Percentiles rank a stretch among this genome's conserved stretches.
These are phyloP conservation scores for Agrocybe chaxingu DNA, from an alignment of 768 basidiomycete genomes.

Conservation along the genomic window DNA sequence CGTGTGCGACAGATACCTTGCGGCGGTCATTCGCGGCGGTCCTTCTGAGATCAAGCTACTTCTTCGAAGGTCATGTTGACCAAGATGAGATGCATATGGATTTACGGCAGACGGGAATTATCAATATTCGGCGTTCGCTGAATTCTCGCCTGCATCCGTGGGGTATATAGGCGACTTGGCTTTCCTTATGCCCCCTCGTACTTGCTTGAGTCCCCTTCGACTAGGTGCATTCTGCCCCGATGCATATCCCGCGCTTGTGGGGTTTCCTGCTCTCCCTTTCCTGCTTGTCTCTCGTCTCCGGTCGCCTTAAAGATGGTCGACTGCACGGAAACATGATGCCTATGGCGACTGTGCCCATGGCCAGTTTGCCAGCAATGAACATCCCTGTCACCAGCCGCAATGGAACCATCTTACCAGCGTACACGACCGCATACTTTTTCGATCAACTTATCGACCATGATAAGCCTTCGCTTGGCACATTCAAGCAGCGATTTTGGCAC, in stretches of 20 bases:
- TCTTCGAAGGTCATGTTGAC: constrained; percentile 13
- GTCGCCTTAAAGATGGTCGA: constrained; percentile 32
- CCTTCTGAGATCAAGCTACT: constrained; percentile 2
- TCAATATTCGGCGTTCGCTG: constrained; percentile 10
- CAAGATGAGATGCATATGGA: constrained; percentile 11
- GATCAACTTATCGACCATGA: constrained; percentile 56
- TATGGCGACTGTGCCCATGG: constrained; percentile 33
- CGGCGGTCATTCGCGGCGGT: background rate
- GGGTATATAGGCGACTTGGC: constrained; percentile 3
- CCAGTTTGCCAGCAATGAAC: constrained; percentile 22
- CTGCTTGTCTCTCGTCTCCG: constrained; percentile 16
- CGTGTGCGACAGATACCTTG: background rate
- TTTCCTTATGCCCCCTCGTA: constrained; percentile 1
- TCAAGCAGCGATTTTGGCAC: constrained; percentile 73
- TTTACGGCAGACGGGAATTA: constrained; percentile 4
- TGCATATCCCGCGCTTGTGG: constrained; percentile 16
- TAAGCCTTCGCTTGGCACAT: constrained; percentile 64
- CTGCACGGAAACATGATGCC: constrained; percentile 39
- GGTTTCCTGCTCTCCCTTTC: constrained; percentile 19
- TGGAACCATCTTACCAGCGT: constrained; percentile 42
- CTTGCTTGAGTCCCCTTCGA: background rate
- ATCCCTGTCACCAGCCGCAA: constrained; percentile 39
- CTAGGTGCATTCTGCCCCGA: background rate
- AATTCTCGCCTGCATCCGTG: constrained; percentile 13
- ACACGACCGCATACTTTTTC: constrained; percentile 49